Base-by-base conservation (phyloP, 805 yeast species). In the Zygosaccharomyces rouxii region DNA sequence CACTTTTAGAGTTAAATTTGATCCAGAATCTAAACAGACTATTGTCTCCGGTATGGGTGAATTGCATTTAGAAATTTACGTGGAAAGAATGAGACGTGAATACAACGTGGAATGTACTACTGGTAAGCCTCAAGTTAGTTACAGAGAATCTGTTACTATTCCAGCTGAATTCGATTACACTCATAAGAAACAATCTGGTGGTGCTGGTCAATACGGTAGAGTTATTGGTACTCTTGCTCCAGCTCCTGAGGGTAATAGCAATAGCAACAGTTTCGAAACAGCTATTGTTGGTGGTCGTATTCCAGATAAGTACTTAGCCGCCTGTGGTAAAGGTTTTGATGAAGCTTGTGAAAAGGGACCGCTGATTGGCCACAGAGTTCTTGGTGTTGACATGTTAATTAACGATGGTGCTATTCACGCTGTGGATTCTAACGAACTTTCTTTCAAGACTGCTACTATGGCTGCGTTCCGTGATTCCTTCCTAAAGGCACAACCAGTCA, bases 141-240 rank as follows among this genome's bases (percentile, higher is more conserved):
- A 94, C 74, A 83, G 99, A 71, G 99, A 94, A 73, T 85, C 98
- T 35, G 82, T 92, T 56, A 73, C 86, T 31, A 67, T 77, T 2
- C 73, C 86, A 37, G 77, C 92, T 26, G 75, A 81, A 11, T 92
- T 94, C 64, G 98, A 94, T 68, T 89, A 84, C 73, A 85, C 96
- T 25, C 98, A 92, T 76, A 94, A 94, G 79, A 92, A 89, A 68
- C 99, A 94, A 75, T 80, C 92, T 64, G 99, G 99, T 71, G 99
- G 99, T 80, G 95, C 98, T 56, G 99, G 99, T 73, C 99, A 94
- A 76, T 94, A 83, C 67, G 99, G 96, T 71, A 84, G 90, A 74
- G 97, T 92, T 63, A 85, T 89, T 70, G 98, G 99, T 67, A 78
- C 75, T 49, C 68, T 90, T 71, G 70, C 75, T 5, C 81, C 89